These are phyloP conservation scores for Cucurbita moschata DNA, from an alignment of 306 rosid genomes.

Conservation along the genomic window DNA sequence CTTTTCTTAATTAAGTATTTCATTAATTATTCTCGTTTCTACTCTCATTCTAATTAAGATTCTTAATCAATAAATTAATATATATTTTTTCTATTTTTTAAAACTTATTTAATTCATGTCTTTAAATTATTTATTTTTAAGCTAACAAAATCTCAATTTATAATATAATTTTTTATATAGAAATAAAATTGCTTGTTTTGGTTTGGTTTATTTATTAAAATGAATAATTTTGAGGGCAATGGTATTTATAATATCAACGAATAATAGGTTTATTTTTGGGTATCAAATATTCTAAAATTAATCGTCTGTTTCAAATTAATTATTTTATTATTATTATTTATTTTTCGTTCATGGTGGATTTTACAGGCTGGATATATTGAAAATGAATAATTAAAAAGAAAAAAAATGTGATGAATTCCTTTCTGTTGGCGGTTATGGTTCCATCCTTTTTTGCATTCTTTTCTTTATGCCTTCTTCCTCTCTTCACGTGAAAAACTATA, in stretches of 20 bases:
- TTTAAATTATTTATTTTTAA: no score
- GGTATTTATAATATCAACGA: neutral
- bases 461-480: constrained; percentile 22
- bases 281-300: neutral
- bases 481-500: constrained; percentile 7
- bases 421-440: neutral
- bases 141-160: no score
- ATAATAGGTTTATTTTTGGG: neutral
- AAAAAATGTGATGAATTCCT: neutral
- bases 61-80: no score
- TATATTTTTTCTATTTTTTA: no score
- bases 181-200: neutral
- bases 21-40: no score
- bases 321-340: no score
- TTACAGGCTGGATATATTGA: constrained; percentile 31
- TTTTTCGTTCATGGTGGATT: no score
- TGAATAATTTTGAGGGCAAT: neutral
- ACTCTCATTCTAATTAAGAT: no score
- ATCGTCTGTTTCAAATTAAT: neutral
- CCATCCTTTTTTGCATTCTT: constrained; percentile 28
- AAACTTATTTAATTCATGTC: no score
- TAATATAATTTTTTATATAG: no score
- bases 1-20: neutral
- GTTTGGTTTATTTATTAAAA: neutral
- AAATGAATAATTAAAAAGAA: neutral